These are phyloP conservation scores for Monascus ruber DNA, from an alignment of 2,329 filamentous ascomycete species.

Conservation along the genomic window DNA sequence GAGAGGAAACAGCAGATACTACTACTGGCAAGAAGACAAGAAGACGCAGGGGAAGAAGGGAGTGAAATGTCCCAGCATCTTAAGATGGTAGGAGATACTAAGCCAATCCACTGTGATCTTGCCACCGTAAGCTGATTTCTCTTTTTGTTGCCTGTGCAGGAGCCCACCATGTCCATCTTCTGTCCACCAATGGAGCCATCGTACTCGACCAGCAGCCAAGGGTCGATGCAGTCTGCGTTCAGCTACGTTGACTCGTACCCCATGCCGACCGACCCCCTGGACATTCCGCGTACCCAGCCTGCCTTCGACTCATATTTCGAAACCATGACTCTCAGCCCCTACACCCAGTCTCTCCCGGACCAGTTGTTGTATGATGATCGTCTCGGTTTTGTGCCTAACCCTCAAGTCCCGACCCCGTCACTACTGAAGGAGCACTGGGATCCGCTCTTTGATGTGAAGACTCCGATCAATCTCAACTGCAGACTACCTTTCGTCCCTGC, in stretches of 20 bases:
- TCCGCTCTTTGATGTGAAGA: neutral
- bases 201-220: conserved; percentile 11
- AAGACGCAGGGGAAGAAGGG: too few species aligned
- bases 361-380: neutral
- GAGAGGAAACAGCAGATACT: too few species aligned
- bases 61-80: too few species aligned
- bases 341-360: neutral
- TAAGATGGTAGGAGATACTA: too few species aligned
- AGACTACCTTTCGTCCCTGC: neutral
- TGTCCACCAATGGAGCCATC: conserved; percentile 13
- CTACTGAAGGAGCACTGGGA: neutral
- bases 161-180: conserved; percentile 3
- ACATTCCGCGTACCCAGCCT: conserved; percentile 1
- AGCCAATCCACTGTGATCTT: neutral
- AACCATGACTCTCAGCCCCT: neutral
- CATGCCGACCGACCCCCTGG: conserved; percentile 4
- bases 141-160: neutral
- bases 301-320: neutral
- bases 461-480: neutral
- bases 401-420: too few species aligned
- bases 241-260: conserved; percentile 8
- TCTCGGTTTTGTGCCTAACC: too few species aligned
- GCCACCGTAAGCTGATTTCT: neutral
- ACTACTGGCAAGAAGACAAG: too few species aligned
- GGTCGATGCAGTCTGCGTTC: conserved; percentile 8